phyloP scores from a whole-genome alignment of 2,329 filamentous ascomycete genomes.

The Paecilomyces formosus region DNA sequence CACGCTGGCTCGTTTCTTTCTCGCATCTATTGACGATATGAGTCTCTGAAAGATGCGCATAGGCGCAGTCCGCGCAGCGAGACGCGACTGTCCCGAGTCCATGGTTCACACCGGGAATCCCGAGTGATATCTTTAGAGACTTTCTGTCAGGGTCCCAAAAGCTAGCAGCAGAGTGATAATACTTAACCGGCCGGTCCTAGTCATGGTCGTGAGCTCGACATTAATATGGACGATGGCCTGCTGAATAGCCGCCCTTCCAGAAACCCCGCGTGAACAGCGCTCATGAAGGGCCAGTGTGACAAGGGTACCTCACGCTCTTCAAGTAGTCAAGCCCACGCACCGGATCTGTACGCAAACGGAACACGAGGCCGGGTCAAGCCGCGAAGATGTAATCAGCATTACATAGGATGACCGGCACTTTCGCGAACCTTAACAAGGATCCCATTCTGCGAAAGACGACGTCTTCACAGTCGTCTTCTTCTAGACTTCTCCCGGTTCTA shows the following conservation, averaged over 20 bases:
- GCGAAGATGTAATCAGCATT: constrained; percentile 24
- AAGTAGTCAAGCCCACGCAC: constrained; percentile 13
- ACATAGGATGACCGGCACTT: constrained; percentile 10
- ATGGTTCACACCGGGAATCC: neutral
- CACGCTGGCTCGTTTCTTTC: constrained; percentile 17
- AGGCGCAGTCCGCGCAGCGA: neutral
- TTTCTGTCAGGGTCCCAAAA: neutral
- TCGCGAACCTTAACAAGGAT: neutral
- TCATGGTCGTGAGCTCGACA: neutral
- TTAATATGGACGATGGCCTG: neutral
- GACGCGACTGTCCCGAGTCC: neutral
- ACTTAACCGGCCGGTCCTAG: neutral
- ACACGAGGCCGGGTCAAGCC: constrained; percentile 24
- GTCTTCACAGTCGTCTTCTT: neutral
- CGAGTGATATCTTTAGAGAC: neutral
- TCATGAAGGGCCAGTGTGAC: constrained; percentile 1
- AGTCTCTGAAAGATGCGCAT: neutral
- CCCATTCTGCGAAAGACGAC: neutral
- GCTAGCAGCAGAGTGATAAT: neutral
- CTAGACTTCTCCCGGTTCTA: neutral
- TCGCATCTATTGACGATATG: neutral
- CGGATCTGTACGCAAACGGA: constrained; percentile 18
- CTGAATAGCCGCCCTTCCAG: neutral
- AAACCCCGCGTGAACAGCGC: neutral
- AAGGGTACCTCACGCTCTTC: constrained; percentile 21